Conservation (phyloP, 2,329 filamentous ascomycete genomes). For the Paracoccidioides brasiliensis region DNA sequence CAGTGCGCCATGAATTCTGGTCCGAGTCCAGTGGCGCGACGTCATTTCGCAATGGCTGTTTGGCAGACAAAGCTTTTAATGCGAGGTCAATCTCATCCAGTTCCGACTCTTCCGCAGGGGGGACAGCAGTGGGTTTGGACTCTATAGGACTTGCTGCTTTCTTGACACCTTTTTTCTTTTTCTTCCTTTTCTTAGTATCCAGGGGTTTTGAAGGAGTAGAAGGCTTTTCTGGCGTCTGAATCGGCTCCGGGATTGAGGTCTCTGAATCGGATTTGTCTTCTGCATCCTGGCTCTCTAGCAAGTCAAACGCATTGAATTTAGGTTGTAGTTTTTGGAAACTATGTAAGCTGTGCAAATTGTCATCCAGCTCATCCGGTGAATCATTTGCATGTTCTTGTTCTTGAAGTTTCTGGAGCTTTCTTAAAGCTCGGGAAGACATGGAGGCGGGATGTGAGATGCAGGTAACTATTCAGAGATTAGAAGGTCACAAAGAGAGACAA, state of each 20-base stretch:
- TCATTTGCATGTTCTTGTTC: slow-evolving; percentile 32
- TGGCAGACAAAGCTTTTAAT: slow-evolving; percentile 45
- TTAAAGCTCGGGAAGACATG: slow-evolving; percentile 55
- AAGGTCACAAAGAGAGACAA: background rate
- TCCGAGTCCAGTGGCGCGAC: background rate
- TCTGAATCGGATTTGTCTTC: slow-evolving; percentile 23
- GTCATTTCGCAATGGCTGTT: slow-evolving; percentile 14
- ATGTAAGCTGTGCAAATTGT: slow-evolving; percentile 24
- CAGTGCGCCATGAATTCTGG: background rate
- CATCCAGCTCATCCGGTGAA: slow-evolving; percentile 23
- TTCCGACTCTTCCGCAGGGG: slow-evolving; percentile 17
- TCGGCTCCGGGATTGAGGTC: slow-evolving; percentile 11
- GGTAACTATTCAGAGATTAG: slow-evolving; percentile 2
- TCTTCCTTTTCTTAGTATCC: slow-evolving; percentile 53
- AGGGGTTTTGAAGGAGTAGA: slow-evolving; percentile 33
- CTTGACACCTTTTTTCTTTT: slow-evolving; percentile 41
- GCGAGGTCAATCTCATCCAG: slow-evolving; percentile 56
- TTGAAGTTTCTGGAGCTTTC: slow-evolving; percentile 49
- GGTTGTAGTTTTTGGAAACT: slow-evolving; percentile 22
- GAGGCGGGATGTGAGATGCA: background rate
- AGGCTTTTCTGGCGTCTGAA: slow-evolving; percentile 9
- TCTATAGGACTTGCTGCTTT: slow-evolving; percentile 17
- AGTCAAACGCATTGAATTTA: slow-evolving; percentile 42
- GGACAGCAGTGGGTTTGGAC: slow-evolving; percentile 3
- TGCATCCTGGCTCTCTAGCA: slow-evolving; percentile 30